Percentiles rank a stretch among this genome's conserved stretches.
Evolutionary conservation across 441 rosid species (phyloP).

Genomic region (Pelargonium myrrhifolium): DNA sequence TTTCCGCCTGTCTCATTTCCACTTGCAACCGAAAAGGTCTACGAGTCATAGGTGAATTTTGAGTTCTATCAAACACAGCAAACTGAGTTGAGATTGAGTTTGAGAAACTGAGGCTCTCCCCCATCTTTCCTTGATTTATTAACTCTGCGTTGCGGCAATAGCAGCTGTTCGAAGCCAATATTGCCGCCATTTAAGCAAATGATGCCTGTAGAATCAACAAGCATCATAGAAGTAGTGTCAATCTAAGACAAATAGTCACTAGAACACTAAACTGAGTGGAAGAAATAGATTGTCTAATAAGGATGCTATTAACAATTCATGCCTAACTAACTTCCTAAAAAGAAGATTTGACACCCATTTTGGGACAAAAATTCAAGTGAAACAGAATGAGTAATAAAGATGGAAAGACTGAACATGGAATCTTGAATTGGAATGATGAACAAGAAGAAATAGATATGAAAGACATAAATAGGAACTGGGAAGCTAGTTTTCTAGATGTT

Average conservation of each 20-base stretch:
- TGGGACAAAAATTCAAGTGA: no score
- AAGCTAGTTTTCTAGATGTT: no score
- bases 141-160: conserved; percentile 31
- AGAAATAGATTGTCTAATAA: background rate
- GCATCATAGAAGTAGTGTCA: background rate
- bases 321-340: no score
- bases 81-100: conserved; percentile 34
- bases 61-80: conserved; percentile 29
- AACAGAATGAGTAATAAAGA: no score
- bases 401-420: background rate
- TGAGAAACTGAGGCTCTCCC: conserved; percentile 46
- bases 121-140: conserved; percentile 33
- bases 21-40: conserved; percentile 36
- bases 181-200: conserved; percentile 52
- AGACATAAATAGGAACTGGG: background rate
- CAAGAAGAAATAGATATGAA: background rate
- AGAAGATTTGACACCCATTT: no score
- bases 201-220: conserved; percentile 17
- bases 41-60: conserved; percentile 14
- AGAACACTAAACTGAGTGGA: no score
- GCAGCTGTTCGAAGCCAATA: conserved; percentile 70
- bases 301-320: no score
- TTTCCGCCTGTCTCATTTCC: conserved; percentile 51
- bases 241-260: background rate
- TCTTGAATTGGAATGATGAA: background rate